Evolutionary conservation across 2,329 filamentous ascomycete genomes (phyloP).

Genomic region (Drechslerella stenobrocha): DNA sequence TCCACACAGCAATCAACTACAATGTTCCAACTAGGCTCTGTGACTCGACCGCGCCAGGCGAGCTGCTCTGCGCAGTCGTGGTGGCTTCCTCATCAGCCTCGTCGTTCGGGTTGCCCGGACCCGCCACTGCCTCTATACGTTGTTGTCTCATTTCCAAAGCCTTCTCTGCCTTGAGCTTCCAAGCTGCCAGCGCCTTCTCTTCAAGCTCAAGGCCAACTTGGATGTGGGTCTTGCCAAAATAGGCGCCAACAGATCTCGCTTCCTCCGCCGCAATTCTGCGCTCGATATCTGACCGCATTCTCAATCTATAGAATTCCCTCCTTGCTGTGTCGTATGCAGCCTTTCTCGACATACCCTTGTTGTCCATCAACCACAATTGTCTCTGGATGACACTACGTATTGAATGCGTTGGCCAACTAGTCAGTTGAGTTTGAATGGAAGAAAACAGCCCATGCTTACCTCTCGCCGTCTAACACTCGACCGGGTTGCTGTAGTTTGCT

Average conservation of each 20-base stretch:
- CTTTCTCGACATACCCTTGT: constrained; percentile 64
- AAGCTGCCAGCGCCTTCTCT: constrained; percentile 75
- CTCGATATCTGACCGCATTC: constrained; percentile 80
- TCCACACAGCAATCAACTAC: no score
- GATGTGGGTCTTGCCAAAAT: constrained; percentile 76
- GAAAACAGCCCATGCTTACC: constrained; percentile 60
- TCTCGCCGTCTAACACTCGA: constrained; percentile 79
- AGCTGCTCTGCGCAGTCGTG: not conserved
- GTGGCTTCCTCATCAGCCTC: constrained; percentile 16
- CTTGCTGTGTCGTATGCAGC: constrained; percentile 84
- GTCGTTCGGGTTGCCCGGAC: constrained; percentile 50
- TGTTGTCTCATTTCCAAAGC: constrained; percentile 47
- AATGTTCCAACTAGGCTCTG: not conserved
- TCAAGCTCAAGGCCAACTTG: constrained; percentile 83
- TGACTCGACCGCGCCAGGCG: not conserved
- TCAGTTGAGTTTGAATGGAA: constrained; percentile 8
- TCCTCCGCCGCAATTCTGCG: constrained; percentile 83
- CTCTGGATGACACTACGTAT: constrained; percentile 81
- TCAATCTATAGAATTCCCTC: constrained; percentile 83
- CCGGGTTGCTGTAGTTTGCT: constrained; percentile 73
- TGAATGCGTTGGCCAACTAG: not conserved
- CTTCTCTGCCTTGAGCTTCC: constrained; percentile 74
- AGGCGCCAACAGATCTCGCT: constrained; percentile 79
- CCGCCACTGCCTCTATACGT: constrained; percentile 53
- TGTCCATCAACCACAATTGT: constrained; percentile 80